Evolutionary conservation across 495 filamentous ascomycete genomes (phyloP), one percentile per base, ranked within the genome.

Genomic region (Penicillium steckii): DNA sequence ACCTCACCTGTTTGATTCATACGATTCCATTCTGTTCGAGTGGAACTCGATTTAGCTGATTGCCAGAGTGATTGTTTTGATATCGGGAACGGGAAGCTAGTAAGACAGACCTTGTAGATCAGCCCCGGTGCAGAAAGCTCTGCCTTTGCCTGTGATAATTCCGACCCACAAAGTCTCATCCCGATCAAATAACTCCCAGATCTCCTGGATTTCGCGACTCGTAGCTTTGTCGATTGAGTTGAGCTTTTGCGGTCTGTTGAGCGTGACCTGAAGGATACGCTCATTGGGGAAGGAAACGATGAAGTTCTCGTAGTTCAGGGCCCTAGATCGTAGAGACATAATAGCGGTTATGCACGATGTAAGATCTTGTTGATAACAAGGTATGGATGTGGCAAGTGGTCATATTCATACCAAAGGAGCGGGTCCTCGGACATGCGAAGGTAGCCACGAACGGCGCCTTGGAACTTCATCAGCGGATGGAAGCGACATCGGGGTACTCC

Each of bases 101-200:
- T 18, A 17, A 21, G 1, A 19, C 9, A 8, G 56, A 72, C 71
- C 71, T 53, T 68, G 64, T 18, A 84, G 61, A 60, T 84, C 81
- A 8, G 80, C 80, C 0, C 81, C 81, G 1, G 81, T 77, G 56
- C 79, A 83, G 45, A 84, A 84, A 0, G 80, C 78, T 33, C 73
- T 69, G 6, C 81, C 81, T 4, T 69, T 66, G 22, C 80, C 81
- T 0, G 81, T 84, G 40, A 84, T 70, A 27, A 84, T 78, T 7
- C 69, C 80, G 15, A 80, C 75, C 50, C 76, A 75, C 38, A 84
- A 56, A 18, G 56, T 66, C 12, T 78, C 73, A 62, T 82, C 76
- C 17, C 59, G 54, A 52, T 84, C 81, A 45, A 82, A 74, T 57
- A 71, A 78, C 29, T 74, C 60, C 71, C 78, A 81, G 1, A 84